Percentiles rank a stretch among this genome's conserved stretches.
These are phyloP conservation scores for Oropetium thomaeum DNA, from an alignment of 176 grass and related monocot species.

Conservation along the genomic window DNA sequence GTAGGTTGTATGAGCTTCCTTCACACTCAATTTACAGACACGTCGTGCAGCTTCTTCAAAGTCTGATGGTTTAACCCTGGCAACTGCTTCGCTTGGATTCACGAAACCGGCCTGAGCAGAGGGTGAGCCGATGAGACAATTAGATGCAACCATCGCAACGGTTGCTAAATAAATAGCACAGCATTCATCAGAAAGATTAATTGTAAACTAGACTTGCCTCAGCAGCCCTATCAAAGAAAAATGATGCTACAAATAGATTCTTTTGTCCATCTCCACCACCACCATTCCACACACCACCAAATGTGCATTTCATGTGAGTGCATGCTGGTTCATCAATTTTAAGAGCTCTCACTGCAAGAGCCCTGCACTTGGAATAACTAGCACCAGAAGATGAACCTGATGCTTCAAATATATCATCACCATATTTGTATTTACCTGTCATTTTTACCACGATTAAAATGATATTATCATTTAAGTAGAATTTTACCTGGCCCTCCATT, in stretches of 20 bases:
- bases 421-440: constrained; percentile 73
- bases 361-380: constrained; percentile 77
- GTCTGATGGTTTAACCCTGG: constrained; percentile 71
- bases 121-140: constrained; percentile 20
- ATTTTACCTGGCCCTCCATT: constrained; percentile 17
- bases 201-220: constrained; percentile 47
- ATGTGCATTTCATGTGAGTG: constrained; percentile 99
- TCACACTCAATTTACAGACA: constrained; percentile 87
- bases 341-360: constrained; percentile 69
- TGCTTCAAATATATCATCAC: constrained; percentile 59
- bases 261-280: constrained; percentile 98
- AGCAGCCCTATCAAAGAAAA: constrained; percentile 95
- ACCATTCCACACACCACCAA: constrained; percentile 98
- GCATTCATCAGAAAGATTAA: constrained; percentile 2
- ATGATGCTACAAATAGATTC: constrained; percentile 97
- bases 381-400: constrained; percentile 67
- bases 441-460: constrained; percentile 21
- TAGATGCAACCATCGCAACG: background rate
- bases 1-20: constrained; percentile 72
- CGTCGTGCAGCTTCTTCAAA: constrained; percentile 80
- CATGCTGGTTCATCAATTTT: constrained; percentile 78
- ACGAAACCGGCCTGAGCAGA: constrained; percentile 77
- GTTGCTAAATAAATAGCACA: constrained; percentile 14
- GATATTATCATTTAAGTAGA: background rate
- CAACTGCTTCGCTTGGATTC: constrained; percentile 50